Conservation (phyloP, 345 rosid genomes). For the Euphorbia tirucalli region DNA sequence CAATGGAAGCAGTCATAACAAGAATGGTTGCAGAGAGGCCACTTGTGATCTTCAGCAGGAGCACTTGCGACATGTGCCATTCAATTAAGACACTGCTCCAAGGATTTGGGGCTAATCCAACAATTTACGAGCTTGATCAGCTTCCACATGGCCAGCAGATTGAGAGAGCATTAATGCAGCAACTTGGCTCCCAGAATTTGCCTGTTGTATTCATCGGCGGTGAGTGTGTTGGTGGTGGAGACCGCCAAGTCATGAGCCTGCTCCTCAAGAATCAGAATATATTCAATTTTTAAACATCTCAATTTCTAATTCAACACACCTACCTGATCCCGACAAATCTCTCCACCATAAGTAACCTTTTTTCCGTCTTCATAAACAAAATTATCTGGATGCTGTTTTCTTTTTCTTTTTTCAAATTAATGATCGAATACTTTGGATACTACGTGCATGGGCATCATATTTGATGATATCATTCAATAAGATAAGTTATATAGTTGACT, state of each 20-base stretch:
- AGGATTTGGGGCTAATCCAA: constrained; percentile 72
- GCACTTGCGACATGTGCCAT: constrained; percentile 75
- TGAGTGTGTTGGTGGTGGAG: constrained; percentile 67
- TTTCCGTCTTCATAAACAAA: too few relatives aligned
- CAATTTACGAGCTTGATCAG: constrained; percentile 67
- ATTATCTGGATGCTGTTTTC: too few relatives aligned
- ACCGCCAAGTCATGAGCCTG: constrained; percentile 69
- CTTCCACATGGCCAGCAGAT: constrained; percentile 51
- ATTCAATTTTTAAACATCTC: too few relatives aligned
- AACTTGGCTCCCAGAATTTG: constrained; percentile 53
- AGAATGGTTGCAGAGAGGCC: constrained; percentile 64
- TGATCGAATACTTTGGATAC: too few relatives aligned
- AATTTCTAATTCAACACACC: too few relatives aligned
- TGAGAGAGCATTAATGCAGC: constrained; percentile 52
- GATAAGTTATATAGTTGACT: too few relatives aligned
- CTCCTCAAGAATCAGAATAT: constrained; percentile 64
- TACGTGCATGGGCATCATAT: too few relatives aligned
- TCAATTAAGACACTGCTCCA: constrained; percentile 56
- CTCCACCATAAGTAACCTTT: too few relatives aligned
- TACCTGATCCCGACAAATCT: too few relatives aligned
- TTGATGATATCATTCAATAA: too few relatives aligned
- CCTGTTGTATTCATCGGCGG: constrained; percentile 87
- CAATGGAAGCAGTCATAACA: constrained; percentile 46
- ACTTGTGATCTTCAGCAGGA: constrained; percentile 85
- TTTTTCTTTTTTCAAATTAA: too few relatives aligned